Conservation (phyloP, 306 rosid species). For the Corylus heterophylla region DNA sequence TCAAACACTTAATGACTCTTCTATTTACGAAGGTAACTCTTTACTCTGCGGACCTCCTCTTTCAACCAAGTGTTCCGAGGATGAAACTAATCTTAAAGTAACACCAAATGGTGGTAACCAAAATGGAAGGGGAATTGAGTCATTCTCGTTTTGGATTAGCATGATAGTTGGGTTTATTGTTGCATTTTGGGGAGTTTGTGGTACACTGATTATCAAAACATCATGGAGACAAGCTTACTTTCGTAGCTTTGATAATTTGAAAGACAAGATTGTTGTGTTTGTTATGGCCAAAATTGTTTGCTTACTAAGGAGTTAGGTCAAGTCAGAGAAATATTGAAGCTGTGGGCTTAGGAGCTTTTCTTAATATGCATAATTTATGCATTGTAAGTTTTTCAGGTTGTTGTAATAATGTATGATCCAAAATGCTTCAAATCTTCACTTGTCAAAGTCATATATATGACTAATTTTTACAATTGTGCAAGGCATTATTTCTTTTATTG, state of each 20-base stretch:
- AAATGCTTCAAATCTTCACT: no score
- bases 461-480: no score
- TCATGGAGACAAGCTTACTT: slow-evolving; percentile 25
- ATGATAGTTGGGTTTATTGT: background rate
- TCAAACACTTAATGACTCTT: background rate
- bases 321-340: no score
- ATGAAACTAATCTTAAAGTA: no score
- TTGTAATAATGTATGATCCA: no score
- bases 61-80: background rate
- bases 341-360: no score
- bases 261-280: background rate
- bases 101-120: no score
- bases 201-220: background rate
- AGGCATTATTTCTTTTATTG: no score
- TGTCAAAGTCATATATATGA: no score
- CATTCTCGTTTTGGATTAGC: background rate
- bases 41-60: slow-evolving; percentile 12
- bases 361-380: no score
- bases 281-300: background rate
- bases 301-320: background rate
- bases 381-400: no score
- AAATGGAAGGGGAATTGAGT: background rate
- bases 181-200: background rate
- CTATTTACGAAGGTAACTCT: slow-evolving; percentile 14
- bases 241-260: background rate